These are phyloP conservation scores for Cyamopsis tetragonoloba DNA, from an alignment of 306 rosid species.

Conservation along the genomic window DNA sequence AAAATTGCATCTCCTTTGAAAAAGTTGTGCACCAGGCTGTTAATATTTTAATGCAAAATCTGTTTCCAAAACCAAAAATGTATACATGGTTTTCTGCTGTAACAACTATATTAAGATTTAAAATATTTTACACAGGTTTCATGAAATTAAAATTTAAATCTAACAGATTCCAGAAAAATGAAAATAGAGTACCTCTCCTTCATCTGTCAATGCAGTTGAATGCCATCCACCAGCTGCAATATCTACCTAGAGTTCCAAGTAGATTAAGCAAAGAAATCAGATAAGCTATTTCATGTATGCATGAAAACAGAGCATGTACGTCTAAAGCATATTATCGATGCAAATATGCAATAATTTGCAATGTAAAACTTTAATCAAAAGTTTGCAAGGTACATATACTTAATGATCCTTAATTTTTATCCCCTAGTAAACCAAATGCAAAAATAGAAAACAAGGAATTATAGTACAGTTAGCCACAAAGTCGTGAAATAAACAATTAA, in stretches of 20 bases:
- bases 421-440: background rate
- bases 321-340: too few relatives aligned
- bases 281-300: background rate
- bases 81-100: background rate
- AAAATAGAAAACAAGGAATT: background rate
- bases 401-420: too few relatives aligned
- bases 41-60: background rate
- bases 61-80: background rate
- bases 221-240: conserved; percentile 99
- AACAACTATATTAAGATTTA: background rate
- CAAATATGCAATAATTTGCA: too few relatives aligned
- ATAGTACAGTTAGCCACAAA: background rate
- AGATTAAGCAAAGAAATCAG: conserved; percentile 9
- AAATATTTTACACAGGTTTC: conserved; percentile 1
- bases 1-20: background rate
- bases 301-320: background rate
- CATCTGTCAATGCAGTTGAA: conserved; percentile 83
- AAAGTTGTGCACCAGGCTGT: background rate
- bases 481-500: conserved; percentile 1
- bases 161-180: conserved; percentile 16
- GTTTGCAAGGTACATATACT: too few relatives aligned
- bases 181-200: conserved; percentile 74
- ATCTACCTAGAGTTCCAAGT: conserved; percentile 58
- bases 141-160: conserved; percentile 13
- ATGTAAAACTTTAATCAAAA: too few relatives aligned